phyloP scores from a whole-genome alignment of 768 basidiomycete species.

The Panaeolus cyanescens region DNA sequence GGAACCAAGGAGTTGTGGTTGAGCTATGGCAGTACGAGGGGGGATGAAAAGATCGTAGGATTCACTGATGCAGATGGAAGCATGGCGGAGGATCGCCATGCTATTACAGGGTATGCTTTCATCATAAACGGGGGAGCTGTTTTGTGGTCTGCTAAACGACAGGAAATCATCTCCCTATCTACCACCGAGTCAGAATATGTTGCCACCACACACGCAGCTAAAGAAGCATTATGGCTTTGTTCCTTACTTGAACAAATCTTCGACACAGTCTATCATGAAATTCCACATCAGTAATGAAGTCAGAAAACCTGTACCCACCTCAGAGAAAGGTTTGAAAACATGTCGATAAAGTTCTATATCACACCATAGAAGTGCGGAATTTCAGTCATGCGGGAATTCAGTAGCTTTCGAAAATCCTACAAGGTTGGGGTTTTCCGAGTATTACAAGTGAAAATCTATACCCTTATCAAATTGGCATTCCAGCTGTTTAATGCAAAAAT shows the following conservation, averaged over 20 bases:
- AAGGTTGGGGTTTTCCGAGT: too few relatives aligned
- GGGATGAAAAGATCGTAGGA: constrained; percentile 20
- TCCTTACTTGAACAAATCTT: constrained; percentile 19
- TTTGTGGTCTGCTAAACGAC: constrained; percentile 32
- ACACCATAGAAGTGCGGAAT: too few relatives aligned
- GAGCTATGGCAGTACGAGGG: constrained; percentile 18
- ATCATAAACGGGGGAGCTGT: constrained; percentile 26
- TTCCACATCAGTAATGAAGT: constrained; percentile 25
- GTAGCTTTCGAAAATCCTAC: too few relatives aligned
- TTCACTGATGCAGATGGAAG: constrained; percentile 20
- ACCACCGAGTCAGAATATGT: constrained; percentile 39
- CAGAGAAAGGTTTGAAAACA: too few relatives aligned
- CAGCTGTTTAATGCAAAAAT: too few relatives aligned
- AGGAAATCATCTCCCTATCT: constrained; percentile 29
- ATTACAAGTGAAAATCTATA: too few relatives aligned
- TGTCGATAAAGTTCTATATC: too few relatives aligned
- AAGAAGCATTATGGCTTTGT: too few relatives aligned
- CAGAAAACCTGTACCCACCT: constrained; percentile 23
- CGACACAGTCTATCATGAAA: too few relatives aligned
- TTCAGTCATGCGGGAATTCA: too few relatives aligned
- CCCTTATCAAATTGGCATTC: too few relatives aligned
- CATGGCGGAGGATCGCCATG: constrained; percentile 22
- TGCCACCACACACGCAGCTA: constrained; percentile 19
- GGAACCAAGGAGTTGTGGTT: constrained; percentile 23
- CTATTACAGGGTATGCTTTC: constrained; percentile 26